A percentile compares a stretch with the other conserved stretches of the same genome.
Conservation (phyloP, 176 grass and related monocot species). For the Echinochloa phyllopogon region DNA sequence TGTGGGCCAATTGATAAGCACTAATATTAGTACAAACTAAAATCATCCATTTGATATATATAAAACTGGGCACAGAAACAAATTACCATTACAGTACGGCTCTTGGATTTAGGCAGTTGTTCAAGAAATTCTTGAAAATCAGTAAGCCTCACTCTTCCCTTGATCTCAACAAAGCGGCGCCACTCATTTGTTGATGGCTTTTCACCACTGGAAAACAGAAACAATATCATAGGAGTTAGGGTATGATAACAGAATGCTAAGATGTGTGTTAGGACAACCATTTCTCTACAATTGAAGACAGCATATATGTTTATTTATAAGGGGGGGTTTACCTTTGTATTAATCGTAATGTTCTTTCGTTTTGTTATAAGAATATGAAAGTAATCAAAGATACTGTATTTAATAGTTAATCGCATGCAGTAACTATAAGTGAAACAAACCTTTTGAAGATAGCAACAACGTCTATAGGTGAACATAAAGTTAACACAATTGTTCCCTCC, state of each 20-base stretch:
- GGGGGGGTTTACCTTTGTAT: too few species aligned
- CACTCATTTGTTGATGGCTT: conserved; percentile 79
- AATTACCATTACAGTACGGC: conserved; percentile 72
- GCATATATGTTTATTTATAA: background rate
- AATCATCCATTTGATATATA: conserved; percentile 14
- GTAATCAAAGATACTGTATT: conserved; percentile 7
- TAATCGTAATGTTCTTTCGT: background rate
- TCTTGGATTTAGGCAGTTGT: conserved; percentile 71
- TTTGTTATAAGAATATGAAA: conserved; percentile 14
- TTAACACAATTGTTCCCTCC: conserved; percentile 78
- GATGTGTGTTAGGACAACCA: conserved; percentile 22
- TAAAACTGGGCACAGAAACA: conserved; percentile 21
- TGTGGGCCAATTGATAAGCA: background rate
- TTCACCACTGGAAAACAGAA: conserved; percentile 65
- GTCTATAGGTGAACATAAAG: conserved; percentile 49
- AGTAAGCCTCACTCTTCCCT: conserved; percentile 69
- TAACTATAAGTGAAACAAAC: conserved; percentile 55
- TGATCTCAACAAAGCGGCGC: conserved; percentile 72
- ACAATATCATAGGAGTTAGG: background rate
- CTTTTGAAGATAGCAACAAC: conserved; percentile 78
- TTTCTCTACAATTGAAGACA: background rate
- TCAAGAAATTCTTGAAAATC: conserved; percentile 77
- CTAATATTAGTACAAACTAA: background rate
- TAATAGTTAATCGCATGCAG: background rate
- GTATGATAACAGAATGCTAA: conserved; percentile 18